A percentile compares a stretch with the other conserved stretches of the same genome.
Evolutionary conservation across 2,329 filamentous ascomycete genomes (phyloP).

Genomic region (Phymatotrichopsis omnivora): DNA sequence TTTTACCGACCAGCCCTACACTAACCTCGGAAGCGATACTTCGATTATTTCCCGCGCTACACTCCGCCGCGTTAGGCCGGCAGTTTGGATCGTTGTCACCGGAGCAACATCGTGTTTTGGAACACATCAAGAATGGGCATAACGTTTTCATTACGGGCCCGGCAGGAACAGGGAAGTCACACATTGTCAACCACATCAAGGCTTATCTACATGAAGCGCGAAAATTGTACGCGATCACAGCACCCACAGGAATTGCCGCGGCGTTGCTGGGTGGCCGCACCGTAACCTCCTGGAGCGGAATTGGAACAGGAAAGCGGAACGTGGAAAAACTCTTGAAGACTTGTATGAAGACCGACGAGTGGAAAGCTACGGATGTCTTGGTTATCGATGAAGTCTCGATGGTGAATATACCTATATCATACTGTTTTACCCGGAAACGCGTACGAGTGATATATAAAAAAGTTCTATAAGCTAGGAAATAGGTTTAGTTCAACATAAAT

Average conservation of each 20-base stretch:
- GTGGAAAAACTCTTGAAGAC: neutral
- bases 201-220: neutral
- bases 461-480: too few relatives aligned
- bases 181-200: neutral
- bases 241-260: constrained; percentile 10
- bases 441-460: too few relatives aligned
- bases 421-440: too few relatives aligned
- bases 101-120: neutral
- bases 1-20: too few relatives aligned
- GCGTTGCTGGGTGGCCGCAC: neutral
- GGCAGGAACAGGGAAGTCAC: constrained; percentile 11
- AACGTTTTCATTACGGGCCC: constrained; percentile 9
- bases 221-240: neutral
- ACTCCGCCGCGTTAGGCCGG: too few relatives aligned
- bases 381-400: constrained; percentile 4
- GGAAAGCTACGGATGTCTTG: neutral
- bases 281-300: constrained; percentile 1
- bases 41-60: too few relatives aligned
- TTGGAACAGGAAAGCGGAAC: neutral
- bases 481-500: too few relatives aligned
- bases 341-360: too few relatives aligned
- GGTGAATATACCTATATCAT: too few relatives aligned
- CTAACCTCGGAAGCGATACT: too few relatives aligned
- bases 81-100: too few relatives aligned
- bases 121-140: neutral